Conservation (phyloP, 345 rosid species). For the Moricandia moricandioides region DNA sequence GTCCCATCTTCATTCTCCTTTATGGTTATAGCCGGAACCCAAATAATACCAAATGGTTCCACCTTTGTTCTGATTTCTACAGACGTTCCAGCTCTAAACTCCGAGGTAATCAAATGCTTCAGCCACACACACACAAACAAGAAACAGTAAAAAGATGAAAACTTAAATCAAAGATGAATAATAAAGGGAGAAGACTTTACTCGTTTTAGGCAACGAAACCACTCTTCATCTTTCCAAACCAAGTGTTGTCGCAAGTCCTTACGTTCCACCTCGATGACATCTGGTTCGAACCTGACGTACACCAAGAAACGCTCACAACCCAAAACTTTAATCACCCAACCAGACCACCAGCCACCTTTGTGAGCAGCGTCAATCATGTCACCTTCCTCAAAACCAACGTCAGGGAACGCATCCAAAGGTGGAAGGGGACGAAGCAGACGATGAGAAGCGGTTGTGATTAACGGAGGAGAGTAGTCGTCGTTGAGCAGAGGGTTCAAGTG, state of each 20-base stretch:
- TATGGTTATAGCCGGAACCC: conserved; percentile 62
- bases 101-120: conserved; percentile 45
- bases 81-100: conserved; percentile 47
- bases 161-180: background rate
- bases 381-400: conserved; percentile 33
- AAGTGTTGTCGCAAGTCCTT: conserved; percentile 47
- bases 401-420: conserved; percentile 19
- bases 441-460: background rate
- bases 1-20: conserved; percentile 44
- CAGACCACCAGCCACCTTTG: conserved; percentile 55
- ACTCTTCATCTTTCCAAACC: conserved; percentile 43
- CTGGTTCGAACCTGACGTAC: conserved; percentile 47
- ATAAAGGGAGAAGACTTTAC: background rate
- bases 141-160: background rate
- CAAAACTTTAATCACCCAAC: conserved; percentile 44
- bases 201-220: conserved; percentile 16
- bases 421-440: conserved; percentile 45
- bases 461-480: background rate
- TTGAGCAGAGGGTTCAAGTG: conserved; percentile 6
- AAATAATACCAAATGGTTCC: conserved; percentile 38
- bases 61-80: conserved; percentile 45
- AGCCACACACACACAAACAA: conserved; percentile 36
- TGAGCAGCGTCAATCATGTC: conserved; percentile 47
- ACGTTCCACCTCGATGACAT: conserved; percentile 42
- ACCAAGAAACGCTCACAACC: conserved; percentile 33